Evolutionary conservation across 1,139 yeast species (phyloP).

Genomic region (Candida tetrigidarum): DNA sequence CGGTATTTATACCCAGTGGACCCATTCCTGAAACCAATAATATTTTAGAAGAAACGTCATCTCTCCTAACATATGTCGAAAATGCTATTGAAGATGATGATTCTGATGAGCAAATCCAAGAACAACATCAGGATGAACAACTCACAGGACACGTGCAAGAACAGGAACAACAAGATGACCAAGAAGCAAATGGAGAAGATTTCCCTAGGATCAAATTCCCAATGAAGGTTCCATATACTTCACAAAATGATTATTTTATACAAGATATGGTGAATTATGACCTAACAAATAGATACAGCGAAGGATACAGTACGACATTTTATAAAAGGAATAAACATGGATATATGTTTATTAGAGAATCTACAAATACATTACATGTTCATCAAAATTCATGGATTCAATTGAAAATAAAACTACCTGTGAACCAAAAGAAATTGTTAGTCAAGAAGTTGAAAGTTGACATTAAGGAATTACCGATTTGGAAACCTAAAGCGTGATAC

Average conservation of each 20-base stretch:
- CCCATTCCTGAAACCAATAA: not conserved
- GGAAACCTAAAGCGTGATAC: constrained; percentile 28
- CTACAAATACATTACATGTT: constrained; percentile 23
- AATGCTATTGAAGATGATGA: not conserved
- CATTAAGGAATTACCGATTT: constrained; percentile 29
- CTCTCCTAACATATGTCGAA: not conserved
- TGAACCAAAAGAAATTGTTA: constrained; percentile 1
- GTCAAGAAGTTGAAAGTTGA: constrained; percentile 31
- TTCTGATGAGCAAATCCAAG: not conserved
- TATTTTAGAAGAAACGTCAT: not conserved
- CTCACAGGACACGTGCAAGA: not conserved
- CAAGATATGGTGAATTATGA: constrained; percentile 9
- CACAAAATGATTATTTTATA: constrained; percentile 9
- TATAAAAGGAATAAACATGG: constrained; percentile 40
- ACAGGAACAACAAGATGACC: no score
- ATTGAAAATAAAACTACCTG: constrained; percentile 27
- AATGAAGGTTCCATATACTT: constrained; percentile 8
- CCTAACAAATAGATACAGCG: constrained; percentile 11
- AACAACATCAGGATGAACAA: not conserved
- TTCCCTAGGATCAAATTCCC: constrained; percentile 10
- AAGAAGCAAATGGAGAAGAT: not conserved
- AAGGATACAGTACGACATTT: constrained; percentile 30
- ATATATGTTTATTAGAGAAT: constrained; percentile 43
- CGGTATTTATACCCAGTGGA: constrained; percentile 27
- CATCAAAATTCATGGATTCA: constrained; percentile 35